phyloP scores from a whole-genome alignment of 805 yeast species.

The Kuraishia floccosa region DNA sequence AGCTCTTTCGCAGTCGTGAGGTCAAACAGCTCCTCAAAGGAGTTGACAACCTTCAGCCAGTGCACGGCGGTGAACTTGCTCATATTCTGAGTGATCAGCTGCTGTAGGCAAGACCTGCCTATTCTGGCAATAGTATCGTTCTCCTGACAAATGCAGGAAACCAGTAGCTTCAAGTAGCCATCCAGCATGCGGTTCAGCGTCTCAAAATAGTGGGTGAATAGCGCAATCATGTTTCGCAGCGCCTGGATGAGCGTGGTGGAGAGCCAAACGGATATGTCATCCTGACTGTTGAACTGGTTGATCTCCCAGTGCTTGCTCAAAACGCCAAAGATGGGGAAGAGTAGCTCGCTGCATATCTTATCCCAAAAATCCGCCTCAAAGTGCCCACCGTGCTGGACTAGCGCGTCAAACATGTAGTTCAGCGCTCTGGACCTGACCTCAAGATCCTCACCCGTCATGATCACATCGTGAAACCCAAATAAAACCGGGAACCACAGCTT shows the following conservation, averaged over 20 bases:
- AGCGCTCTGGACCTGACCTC: constrained; percentile 90
- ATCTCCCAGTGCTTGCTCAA: constrained; percentile 68
- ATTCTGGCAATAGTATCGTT: constrained; percentile 94
- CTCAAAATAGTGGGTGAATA: constrained; percentile 76
- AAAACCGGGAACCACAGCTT: constrained; percentile 83
- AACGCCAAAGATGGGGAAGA: constrained; percentile 86
- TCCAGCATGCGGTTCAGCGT: constrained; percentile 63
- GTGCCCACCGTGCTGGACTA: constrained; percentile 68
- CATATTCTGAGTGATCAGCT: constrained; percentile 67
- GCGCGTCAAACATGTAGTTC: constrained; percentile 68
- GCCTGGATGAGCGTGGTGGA: constrained; percentile 96
- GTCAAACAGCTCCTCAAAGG: constrained; percentile 62
- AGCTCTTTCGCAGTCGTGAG: constrained; percentile 81
- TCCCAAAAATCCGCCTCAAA: constrained; percentile 79
- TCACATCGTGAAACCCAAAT: constrained; percentile 74
- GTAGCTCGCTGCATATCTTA: constrained; percentile 57
- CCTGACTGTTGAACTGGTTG: constrained; percentile 56
- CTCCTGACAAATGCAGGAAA: constrained; percentile 90
- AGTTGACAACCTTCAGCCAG: constrained; percentile 62
- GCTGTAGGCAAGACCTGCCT: constrained; percentile 82
- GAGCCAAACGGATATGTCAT: constrained; percentile 89
- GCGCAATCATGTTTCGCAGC: constrained; percentile 71
- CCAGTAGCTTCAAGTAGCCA: constrained; percentile 66
- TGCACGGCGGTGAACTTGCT: constrained; percentile 49
- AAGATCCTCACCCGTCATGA: constrained; percentile 87